Base-by-base conservation (phyloP, 2,329 filamentous ascomycete species). In the Aspergillus ruber region DNA sequence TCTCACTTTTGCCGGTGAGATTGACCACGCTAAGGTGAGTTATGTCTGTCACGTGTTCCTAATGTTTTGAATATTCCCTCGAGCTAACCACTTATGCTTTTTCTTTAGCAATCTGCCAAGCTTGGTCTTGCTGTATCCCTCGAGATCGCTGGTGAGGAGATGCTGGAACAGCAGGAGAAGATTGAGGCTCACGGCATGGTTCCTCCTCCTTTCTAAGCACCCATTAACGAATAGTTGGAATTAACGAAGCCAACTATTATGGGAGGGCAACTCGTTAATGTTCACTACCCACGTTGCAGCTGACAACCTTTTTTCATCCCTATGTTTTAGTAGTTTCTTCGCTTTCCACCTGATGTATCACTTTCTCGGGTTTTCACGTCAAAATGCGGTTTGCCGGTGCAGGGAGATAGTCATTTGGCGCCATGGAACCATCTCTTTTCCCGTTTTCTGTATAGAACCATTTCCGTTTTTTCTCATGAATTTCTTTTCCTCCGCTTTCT, bases 1-100 rank as follows among this genome's bases (percentile, higher is more conserved):
- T 69, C 83, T 98, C 74, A 95, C 90, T 49, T 95, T 98, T 73
- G 89, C 90, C 47, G 91, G 90, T 58, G 93, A 97, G 68, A 88
- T 98, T 64, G 93, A 98, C 73, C 91, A 98, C 74, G 83, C 84
- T 62, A 90, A 90, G 77, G 93, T 96, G 81, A 69, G 88, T 78
- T 41, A 32, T 27, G 9, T 10, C 29, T 40, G 29, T 42, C 46
- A 36, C 32, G 18, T n/a, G 10, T 20, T 35, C 9, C 23, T 43
- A 15, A 42, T 42, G 13, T 17, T 41, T 18, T 6, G 23, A 17
- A 39, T 35, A 8, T 35, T 20, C 27, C 25, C 17, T 8, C 32
- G 45, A 49, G 51, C 50, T 49, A 13, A 44, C 49, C 33, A 53
- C 53, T 55, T 18, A 36, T 46, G 27, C 48, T 49, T 51, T 21